A percentile compares a stretch with the other conserved stretches of the same genome.
phyloP scores from a whole-genome alignment of 2,329 filamentous ascomycete species.

The Falciphora oryzae region DNA sequence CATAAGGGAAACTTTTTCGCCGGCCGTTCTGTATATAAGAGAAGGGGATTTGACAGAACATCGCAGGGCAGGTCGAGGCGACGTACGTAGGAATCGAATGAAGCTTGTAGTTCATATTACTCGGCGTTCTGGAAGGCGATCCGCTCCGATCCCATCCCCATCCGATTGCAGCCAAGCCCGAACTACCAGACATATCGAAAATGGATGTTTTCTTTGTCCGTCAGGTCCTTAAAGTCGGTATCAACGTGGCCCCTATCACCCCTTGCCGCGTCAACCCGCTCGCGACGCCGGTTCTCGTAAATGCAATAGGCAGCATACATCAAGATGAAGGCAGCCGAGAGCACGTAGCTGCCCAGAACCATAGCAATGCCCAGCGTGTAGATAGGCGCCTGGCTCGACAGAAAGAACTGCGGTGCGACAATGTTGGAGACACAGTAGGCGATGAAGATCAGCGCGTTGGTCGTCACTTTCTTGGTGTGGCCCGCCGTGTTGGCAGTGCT shows the following conservation, averaged over 20 bases:
- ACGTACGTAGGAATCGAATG: too few relatives aligned
- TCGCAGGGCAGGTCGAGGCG: too few relatives aligned
- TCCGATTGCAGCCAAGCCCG: too few relatives aligned
- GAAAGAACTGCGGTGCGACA: slow-evolving; percentile 64
- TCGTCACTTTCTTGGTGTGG: slow-evolving; percentile 15
- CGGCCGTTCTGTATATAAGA: too few relatives aligned
- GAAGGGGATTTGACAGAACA: too few relatives aligned
- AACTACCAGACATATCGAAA: slow-evolving; percentile 41
- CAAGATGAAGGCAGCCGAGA: background rate
- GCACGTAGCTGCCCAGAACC: slow-evolving; percentile 18
- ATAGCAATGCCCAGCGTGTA: slow-evolving; percentile 27
- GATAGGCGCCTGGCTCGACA: slow-evolving; percentile 56
- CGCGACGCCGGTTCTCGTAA: background rate
- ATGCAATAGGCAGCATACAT: background rate
- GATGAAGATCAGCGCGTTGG: slow-evolving; percentile 12
- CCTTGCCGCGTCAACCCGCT: background rate
- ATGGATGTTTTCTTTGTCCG: slow-evolving; percentile 50
- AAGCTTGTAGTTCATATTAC: too few relatives aligned
- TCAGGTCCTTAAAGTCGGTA: slow-evolving; percentile 40
- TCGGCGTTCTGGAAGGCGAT: too few relatives aligned
- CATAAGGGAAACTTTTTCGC: too few relatives aligned
- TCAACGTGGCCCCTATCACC: slow-evolving; percentile 8
- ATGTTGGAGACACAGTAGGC: slow-evolving; percentile 40
- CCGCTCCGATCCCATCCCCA: too few relatives aligned
- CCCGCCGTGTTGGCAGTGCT: slow-evolving; percentile 14